Evolutionary conservation across 1,284 basidiomycete genomes (phyloP).

Genomic region (Coniferiporia weirii): DNA sequence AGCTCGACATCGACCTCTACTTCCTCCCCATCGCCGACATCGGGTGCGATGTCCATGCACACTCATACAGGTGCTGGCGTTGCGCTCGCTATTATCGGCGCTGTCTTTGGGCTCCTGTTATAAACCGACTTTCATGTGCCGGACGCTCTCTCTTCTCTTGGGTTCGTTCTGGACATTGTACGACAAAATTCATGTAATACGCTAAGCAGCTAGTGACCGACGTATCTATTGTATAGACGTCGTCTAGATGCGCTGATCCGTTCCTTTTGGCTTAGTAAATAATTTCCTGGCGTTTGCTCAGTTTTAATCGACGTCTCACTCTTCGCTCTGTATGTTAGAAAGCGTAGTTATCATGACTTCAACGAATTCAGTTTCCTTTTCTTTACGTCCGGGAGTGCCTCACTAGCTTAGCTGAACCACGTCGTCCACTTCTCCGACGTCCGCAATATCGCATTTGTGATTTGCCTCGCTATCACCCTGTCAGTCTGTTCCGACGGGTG

Average conservation of each 20-base stretch:
- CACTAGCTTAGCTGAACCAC: conserved; percentile 26
- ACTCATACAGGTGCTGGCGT: conserved; percentile 1
- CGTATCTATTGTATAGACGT: too few relatives aligned
- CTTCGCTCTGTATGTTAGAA: too few relatives aligned
- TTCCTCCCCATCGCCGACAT: not conserved
- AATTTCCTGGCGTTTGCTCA: too few relatives aligned
- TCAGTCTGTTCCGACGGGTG: conserved; percentile 31
- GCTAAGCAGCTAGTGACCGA: too few relatives aligned
- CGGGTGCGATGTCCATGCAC: conserved; percentile 2
- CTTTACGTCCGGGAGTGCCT: too few relatives aligned
- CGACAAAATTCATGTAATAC: too few relatives aligned
- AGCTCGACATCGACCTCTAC: conserved; percentile 13
- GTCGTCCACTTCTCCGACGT: conserved; percentile 25
- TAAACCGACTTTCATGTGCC: not conserved
- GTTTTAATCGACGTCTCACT: too few relatives aligned
- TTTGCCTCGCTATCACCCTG: conserved; percentile 29
- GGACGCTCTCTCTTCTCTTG: not conserved
- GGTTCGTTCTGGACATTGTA: not conserved
- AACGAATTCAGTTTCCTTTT: too few relatives aligned
- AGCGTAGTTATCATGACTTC: too few relatives aligned
- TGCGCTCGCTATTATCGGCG: conserved; percentile 2
- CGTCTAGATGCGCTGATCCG: too few relatives aligned
- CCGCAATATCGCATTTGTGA: conserved; percentile 25
- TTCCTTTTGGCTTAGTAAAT: too few relatives aligned
- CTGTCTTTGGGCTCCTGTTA: conserved; percentile 6